Base-by-base conservation (phyloP, 176 grass and related monocot genomes). In the Eleusine indica region DNA sequence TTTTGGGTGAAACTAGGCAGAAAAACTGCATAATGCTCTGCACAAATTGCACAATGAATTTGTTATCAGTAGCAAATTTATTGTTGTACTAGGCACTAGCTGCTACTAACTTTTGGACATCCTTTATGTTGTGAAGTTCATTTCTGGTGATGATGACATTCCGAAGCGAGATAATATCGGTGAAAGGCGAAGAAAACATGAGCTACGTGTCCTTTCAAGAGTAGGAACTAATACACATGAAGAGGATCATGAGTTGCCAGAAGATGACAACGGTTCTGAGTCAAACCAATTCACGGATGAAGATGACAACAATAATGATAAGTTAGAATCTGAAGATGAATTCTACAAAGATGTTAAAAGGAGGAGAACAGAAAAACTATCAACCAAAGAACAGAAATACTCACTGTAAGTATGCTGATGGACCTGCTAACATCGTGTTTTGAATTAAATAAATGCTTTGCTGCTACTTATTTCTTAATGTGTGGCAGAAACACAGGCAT, bases 121-220 rank as follows among this genome's bases (percentile, higher is more conserved):
- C 22, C 76, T 47, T 68, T 80, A 21, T 56, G 11, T 86, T 43
- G 82, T 86, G 37, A 52, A 98, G 96, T 80, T 94, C 68, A 46
- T 86, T 60, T 95, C 96, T 44, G 96, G 96, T 62, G 96, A 98
- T 78, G 96, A 98, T 74, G 96, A 98, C 76, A 77, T 98, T 85
- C 96, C 96, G 65, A 95, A 98, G 70, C 75, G 91, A 92, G 96
- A 98, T 74, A 91, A 90, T 66, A 92, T 98, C 78, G 96, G 96
- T 54, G 96, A 94, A 89, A 93, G 96, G 66, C 83, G 93, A 9
- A 87, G 93, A 66, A 93, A 93, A 58, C 93, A 94, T 4, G 93
- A 98, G 75, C 87, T 98, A 10, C 89, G 77, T 67, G 93, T 98
- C 66, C 96, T 98, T 87, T 86, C 87, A 79, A 93, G 89, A 73